phyloP scores from a whole-genome alignment of 164 flowering plant species.

The Tetrastigma voinierianum region DNA sequence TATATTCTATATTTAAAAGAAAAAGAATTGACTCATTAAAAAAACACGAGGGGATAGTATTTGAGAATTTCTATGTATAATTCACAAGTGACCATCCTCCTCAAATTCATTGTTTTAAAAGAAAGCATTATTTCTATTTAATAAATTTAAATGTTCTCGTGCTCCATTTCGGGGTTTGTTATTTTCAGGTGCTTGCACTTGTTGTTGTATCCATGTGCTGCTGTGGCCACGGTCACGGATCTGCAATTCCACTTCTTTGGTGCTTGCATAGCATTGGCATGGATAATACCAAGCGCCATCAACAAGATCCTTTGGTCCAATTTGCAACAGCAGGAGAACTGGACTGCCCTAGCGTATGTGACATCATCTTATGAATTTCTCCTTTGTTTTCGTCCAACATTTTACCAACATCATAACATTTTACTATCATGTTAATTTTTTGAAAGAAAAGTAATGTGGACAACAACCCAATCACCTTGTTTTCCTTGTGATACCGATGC shows the following conservation, averaged over 20 bases:
- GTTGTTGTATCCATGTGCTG: constrained; percentile 81
- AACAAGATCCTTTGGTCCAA: constrained; percentile 96
- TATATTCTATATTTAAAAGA: no score
- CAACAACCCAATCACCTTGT: constrained; percentile 91
- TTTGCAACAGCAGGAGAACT: constrained; percentile 89
- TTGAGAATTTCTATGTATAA: no score
- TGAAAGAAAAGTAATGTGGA: constrained; percentile 97
- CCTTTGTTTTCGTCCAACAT: not conserved
- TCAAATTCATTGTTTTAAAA: no score
- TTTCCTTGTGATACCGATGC: constrained; percentile 80
- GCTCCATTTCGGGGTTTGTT: not conserved
- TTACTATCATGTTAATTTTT: not conserved
- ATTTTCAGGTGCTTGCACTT: constrained; percentile 78
- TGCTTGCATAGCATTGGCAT: constrained; percentile 88
- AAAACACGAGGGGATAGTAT: no score
- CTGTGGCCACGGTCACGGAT: constrained; percentile 95
- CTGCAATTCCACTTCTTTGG: constrained; percentile 88
- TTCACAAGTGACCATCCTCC: no score
- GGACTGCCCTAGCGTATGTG: constrained; percentile 96
- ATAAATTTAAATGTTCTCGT: not conserved
- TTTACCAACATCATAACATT: constrained; percentile 9
- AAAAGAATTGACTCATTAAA: no score
- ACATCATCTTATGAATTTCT: not conserved
- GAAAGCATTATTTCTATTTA: not conserved
- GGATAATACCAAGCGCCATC: constrained; percentile 94